Evolutionary conservation across 495 filamentous ascomycete species (phyloP).

Genomic region (Cenococcum geophilum): DNA sequence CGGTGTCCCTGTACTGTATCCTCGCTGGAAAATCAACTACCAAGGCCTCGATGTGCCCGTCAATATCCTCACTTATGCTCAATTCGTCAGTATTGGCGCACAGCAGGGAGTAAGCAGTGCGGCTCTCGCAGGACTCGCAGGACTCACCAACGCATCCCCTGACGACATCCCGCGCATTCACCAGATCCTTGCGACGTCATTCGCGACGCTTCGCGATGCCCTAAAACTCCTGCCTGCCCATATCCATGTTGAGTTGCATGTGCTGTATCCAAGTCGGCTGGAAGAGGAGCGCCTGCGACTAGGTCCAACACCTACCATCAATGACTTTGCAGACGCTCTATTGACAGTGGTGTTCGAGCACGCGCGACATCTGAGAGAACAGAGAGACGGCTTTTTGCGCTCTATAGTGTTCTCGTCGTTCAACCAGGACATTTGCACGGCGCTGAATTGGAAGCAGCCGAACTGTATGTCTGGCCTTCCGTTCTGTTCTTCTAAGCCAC

Average conservation of each 20-base stretch:
- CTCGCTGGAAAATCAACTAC: slow-evolving; percentile 70
- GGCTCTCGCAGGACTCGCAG: slow-evolving; percentile 41
- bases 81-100: slow-evolving; percentile 64
- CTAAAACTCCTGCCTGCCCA: slow-evolving; percentile 63
- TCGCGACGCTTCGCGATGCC: slow-evolving; percentile 67
- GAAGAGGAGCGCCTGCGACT: slow-evolving; percentile 65
- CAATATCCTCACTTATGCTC: slow-evolving; percentile 62
- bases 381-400: slow-evolving; percentile 49
- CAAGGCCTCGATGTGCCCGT: slow-evolving; percentile 77
- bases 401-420: slow-evolving; percentile 90
- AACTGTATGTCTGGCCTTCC: slow-evolving; percentile 60
- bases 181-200: slow-evolving; percentile 63
- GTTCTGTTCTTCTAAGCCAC: background rate
- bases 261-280: slow-evolving; percentile 68
- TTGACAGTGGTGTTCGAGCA: slow-evolving; percentile 86
- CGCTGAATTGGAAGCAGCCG: slow-evolving; percentile 97
- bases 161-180: slow-evolving; percentile 61
- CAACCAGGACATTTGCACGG: slow-evolving; percentile 81
- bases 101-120: slow-evolving; percentile 37
- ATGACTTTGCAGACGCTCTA: slow-evolving; percentile 76
- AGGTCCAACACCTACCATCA: slow-evolving; percentile 73
- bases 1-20: slow-evolving; percentile 78
- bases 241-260: slow-evolving; percentile 80
- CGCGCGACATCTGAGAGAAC: slow-evolving; percentile 68
- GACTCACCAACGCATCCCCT: slow-evolving; percentile 42